Percentiles rank a stretch among this genome's conserved stretches.
Conservation (phyloP, 371 early-diverging fungal genomes). For the Rhizomucor miehei region DNA sequence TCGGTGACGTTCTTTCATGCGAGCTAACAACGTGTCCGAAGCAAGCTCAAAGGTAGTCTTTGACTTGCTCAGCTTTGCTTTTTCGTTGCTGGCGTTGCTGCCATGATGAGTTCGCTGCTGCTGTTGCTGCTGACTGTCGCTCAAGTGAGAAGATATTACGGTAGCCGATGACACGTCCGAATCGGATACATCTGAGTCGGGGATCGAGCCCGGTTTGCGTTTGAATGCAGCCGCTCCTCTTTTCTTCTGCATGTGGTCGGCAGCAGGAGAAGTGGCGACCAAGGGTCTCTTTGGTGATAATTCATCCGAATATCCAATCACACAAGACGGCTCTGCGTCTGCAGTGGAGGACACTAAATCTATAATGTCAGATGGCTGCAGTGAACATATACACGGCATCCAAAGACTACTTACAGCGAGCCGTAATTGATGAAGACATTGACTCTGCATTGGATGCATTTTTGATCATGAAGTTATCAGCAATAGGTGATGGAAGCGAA, state of each 20-base stretch:
- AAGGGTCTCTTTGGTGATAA: too few species aligned
- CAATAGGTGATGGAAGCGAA: slow-evolving; percentile 6
- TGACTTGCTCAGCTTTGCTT: not conserved
- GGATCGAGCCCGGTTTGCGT: slow-evolving; percentile 1
- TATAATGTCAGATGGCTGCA: too few species aligned
- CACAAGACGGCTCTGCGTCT: too few species aligned
- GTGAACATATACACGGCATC: too few species aligned
- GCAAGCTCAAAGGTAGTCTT: not conserved
- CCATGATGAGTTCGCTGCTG: slow-evolving; percentile 2
- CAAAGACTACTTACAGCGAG: too few species aligned
- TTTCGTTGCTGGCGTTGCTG: not conserved
- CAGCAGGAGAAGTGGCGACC: not conserved
- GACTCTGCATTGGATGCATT: not conserved
- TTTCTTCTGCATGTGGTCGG: not conserved
- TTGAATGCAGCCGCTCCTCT: slow-evolving; percentile 7
- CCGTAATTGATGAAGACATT: too few species aligned
- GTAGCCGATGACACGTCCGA: slow-evolving; percentile 3
- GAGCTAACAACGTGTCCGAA: slow-evolving; percentile 9
- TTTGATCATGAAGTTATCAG: slow-evolving; percentile 10
- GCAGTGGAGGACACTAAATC: too few species aligned
- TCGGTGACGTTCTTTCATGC: slow-evolving; percentile 24
- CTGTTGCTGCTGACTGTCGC: slow-evolving; percentile 1
- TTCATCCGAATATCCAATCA: too few species aligned
- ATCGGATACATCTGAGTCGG: slow-evolving; percentile 17
- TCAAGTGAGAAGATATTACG: not conserved